A percentile compares a stretch with the other conserved stretches of the same genome.
Evolutionary conservation across 2,329 filamentous ascomycete genomes (phyloP).

Genomic region (Trichophyton schoenleinii): DNA sequence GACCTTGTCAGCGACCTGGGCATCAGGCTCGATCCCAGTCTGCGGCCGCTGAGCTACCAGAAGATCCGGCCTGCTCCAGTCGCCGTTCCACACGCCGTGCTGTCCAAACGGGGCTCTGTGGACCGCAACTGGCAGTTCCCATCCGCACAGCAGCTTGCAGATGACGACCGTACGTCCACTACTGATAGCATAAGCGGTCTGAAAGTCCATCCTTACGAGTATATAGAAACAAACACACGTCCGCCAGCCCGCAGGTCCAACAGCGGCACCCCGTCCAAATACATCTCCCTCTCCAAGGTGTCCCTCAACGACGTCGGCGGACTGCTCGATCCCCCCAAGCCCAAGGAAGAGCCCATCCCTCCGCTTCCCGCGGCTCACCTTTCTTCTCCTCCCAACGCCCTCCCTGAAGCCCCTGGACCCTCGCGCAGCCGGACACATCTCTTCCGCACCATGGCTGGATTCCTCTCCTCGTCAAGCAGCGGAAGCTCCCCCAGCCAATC

Average conservation of each 20-base stretch:
- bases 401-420: constrained; percentile 3
- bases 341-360: constrained; percentile 7
- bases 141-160: constrained; percentile 12
- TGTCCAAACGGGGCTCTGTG: constrained; percentile 19
- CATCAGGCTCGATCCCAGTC: constrained; percentile 47
- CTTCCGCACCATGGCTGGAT: constrained; percentile 26
- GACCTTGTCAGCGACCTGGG: constrained; percentile 74
- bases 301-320: constrained; percentile 82
- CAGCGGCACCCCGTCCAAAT: constrained; percentile 18
- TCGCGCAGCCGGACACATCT: constrained; percentile 18
- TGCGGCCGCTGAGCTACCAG: constrained; percentile 28
- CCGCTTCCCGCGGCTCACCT: constrained; percentile 7
- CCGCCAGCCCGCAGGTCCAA: constrained; percentile 15
- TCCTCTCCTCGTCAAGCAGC: constrained; percentile 14
- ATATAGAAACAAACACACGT: constrained; percentile 21
- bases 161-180: constrained; percentile 21
- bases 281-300: constrained; percentile 44
- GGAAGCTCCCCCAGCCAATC: constrained; percentile 10
- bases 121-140: constrained; percentile 25
- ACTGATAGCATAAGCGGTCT: constrained; percentile 24
- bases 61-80: constrained; percentile 29
- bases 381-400: background rate
- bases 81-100: constrained; percentile 23
- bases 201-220: constrained; percentile 25
- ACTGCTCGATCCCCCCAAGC: constrained; percentile 47